Evolutionary conservation across 371 early-diverging fungal genomes (phyloP), one percentile per base, ranked within the genome.

Genomic region (Mortierella sp.): DNA sequence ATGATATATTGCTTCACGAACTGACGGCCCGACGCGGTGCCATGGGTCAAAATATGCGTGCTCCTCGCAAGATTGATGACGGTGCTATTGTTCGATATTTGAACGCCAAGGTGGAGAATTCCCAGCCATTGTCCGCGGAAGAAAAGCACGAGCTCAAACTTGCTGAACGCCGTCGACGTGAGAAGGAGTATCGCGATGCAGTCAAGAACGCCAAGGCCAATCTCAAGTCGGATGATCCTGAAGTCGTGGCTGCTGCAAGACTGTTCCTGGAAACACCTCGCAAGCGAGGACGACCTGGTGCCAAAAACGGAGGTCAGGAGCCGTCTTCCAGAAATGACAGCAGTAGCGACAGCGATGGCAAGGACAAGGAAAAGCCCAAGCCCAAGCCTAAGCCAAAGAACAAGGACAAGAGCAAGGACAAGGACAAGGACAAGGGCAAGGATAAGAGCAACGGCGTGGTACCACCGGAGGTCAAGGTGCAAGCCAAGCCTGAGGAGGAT

Each of bases 141-240:
- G 52, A 55, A 31, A 48, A 64, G 48, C 41, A 50, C 16, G 45
- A 47, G n/a, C 7, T 41, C 16, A 41, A 45, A 7, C 58, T 57
- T 38, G 58, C 66, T 7, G 39, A 28, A n/a, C 41, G 52, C 42
- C 51, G 61, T 9, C 34, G 42, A 53, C 57, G 28, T 45, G 65
- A 65, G 26, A 34, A 47, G 31, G 58, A 45, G 10, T 48, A 21
- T 12, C 26, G 58, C 30, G 58, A 46, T 2, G 31, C 23, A 0
- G 23, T 47, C 47, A 43, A 10, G n/a, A 52, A 38, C 18, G 45
- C 66, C 38, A 0, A 13, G 42, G 46, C 18, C 9, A 54, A 42
- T 26, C 7, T 51, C 1, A n/a, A 34, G 10, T 58, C 58, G 26
- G 23, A 27, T 16, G 66, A 65, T 19, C 66, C 66, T 5, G 34